These are phyloP conservation scores for Pleurotus platypus DNA, from an alignment of 768 basidiomycete genomes.

Conservation along the genomic window DNA sequence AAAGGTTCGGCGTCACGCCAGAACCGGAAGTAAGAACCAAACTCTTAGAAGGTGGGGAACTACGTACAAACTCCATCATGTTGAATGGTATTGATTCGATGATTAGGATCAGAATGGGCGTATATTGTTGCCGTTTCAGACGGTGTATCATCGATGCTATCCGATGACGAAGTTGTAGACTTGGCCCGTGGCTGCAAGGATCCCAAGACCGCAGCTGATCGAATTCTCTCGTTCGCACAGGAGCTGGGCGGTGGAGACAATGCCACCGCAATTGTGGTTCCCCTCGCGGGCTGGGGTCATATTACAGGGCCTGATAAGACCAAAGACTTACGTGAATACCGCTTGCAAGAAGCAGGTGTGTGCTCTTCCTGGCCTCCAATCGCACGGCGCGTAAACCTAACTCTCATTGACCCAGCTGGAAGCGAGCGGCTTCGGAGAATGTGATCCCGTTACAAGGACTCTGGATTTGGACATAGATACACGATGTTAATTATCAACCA, in stretches of 20 bases:
- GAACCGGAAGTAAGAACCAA: slow-evolving; percentile 85
- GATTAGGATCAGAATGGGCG: slow-evolving; percentile 75
- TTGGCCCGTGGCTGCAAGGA: slow-evolving; percentile 68
- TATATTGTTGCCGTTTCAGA: slow-evolving; percentile 90
- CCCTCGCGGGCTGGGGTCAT: slow-evolving; percentile 89
- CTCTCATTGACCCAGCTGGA: slow-evolving; percentile 38
- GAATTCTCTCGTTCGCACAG: slow-evolving; percentile 83
- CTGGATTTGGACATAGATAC: too few species aligned
- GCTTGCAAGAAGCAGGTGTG: slow-evolving; percentile 62
- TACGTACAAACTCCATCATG: not conserved
- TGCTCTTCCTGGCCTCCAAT: slow-evolving; percentile 2
- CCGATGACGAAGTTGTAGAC: slow-evolving; percentile 93
- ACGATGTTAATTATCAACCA: too few species aligned
- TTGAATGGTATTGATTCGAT: not conserved
- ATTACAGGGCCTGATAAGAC: slow-evolving; percentile 79
- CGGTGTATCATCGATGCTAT: slow-evolving; percentile 86
- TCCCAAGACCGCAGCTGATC: slow-evolving; percentile 78
- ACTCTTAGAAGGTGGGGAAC: slow-evolving; percentile 62
- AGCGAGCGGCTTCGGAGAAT: slow-evolving; percentile 65
- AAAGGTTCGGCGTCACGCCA: slow-evolving; percentile 87
- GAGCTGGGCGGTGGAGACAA: slow-evolving; percentile 90
- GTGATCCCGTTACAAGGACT: slow-evolving; percentile 27
- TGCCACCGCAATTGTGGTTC: slow-evolving; percentile 85
- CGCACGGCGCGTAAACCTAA: not conserved
- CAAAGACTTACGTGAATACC: slow-evolving; percentile 77